Percentiles rank a stretch among this genome's conserved stretches.
These are phyloP conservation scores for Pichia sp. DNA, from an alignment of 1,139 yeast species.

Conservation along the genomic window DNA sequence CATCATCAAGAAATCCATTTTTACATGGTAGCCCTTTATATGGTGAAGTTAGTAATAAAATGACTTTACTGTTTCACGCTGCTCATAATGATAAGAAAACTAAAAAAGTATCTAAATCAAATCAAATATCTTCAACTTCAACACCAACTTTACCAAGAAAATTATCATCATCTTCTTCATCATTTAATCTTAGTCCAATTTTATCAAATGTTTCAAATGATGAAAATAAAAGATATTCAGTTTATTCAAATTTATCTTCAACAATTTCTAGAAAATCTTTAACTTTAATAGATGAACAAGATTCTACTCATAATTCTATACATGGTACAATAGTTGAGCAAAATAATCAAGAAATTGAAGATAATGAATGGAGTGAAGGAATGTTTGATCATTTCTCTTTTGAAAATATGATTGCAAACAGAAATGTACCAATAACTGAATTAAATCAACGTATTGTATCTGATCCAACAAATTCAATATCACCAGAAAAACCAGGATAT, in stretches of 20 bases:
- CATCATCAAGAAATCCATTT: conserved; percentile 8
- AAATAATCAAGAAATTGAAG: not conserved
- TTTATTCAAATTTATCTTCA: too few species aligned
- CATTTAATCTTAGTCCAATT: too few species aligned
- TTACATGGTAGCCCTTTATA: conserved; percentile 15
- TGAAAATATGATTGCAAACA: conserved; percentile 13
- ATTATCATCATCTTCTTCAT: too few species aligned
- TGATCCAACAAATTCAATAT: not conserved
- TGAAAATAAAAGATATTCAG: too few species aligned
- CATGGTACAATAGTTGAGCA: not conserved
- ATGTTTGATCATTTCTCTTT: conserved; percentile 18
- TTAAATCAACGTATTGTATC: not conserved
- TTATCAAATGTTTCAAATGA: too few species aligned
- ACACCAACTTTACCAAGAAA: too few species aligned
- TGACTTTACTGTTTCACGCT: conserved; percentile 10
- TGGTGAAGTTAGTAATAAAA: conserved; percentile 17
- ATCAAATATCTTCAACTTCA: too few species aligned
- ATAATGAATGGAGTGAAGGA: conserved; percentile 12
- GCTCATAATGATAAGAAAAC: conserved; percentile 3
- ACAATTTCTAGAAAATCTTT: too few species aligned
- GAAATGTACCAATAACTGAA: conserved; percentile 1
- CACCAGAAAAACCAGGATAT: not conserved
- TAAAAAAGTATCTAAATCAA: too few species aligned
- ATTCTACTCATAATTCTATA: too few species aligned
- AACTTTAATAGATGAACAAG: too few species aligned